Conservation (phyloP, 371 early-diverging fungal species). For the Mortierella sp. region DNA sequence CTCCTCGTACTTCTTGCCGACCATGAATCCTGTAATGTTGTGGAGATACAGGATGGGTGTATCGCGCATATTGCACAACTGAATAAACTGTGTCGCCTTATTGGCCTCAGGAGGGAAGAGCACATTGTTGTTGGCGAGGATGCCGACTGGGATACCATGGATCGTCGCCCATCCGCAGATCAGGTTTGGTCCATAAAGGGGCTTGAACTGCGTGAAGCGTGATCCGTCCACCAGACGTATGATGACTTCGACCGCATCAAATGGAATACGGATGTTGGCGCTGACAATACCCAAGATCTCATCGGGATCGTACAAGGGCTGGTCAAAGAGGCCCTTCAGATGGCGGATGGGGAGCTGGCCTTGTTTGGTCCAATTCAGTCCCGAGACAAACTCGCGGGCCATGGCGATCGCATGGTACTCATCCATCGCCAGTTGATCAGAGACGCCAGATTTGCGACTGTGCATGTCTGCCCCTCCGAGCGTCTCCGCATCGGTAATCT, state of each 20-base stretch:
- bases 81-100: conserved; percentile 84
- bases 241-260: conserved; percentile 78
- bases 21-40: conserved; percentile 87
- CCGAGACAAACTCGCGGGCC: conserved; percentile 74
- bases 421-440: conserved; percentile 74
- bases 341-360: conserved; percentile 68
- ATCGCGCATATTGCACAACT: conserved; percentile 78
- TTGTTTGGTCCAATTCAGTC: conserved; percentile 72
- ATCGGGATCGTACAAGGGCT: conserved; percentile 68
- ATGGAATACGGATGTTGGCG: conserved; percentile 74
- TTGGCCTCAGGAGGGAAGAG: conserved; percentile 79
- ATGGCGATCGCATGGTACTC: conserved; percentile 74
- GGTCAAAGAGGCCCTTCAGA: conserved; percentile 63
- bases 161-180: conserved; percentile 76
- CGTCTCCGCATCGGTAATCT: conserved; percentile 76
- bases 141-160: conserved; percentile 80
- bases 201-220: conserved; percentile 73
- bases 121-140: conserved; percentile 80
- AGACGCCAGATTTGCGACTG: conserved; percentile 71
- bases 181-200: conserved; percentile 75
- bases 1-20: conserved; percentile 81
- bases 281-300: conserved; percentile 76
- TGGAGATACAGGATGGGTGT: conserved; percentile 76
- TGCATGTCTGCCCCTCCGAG: conserved; percentile 86
- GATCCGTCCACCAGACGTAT: conserved; percentile 77